phyloP scores from a whole-genome alignment of 352 stramenopile genomes.

The Globisporangium barbulae region DNA sequence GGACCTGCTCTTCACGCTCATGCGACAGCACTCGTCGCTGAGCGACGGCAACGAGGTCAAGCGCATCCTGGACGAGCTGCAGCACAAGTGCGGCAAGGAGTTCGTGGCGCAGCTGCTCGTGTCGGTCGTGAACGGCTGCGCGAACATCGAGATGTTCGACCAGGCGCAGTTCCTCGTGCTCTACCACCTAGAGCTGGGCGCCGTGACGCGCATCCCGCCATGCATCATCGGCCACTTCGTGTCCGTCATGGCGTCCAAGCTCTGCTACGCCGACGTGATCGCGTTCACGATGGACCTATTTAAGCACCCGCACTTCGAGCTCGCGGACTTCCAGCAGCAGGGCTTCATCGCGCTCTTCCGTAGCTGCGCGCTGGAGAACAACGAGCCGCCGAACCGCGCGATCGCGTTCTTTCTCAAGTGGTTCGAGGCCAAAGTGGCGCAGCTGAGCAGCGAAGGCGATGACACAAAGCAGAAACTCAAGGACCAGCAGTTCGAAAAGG shows the following conservation, averaged over 20 bases:
- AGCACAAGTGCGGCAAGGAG: conserved; percentile 27
- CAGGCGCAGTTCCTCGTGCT: conserved; percentile 43
- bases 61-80: conserved; percentile 33
- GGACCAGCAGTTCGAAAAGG: conserved; percentile 37
- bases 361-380: conserved; percentile 20
- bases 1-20: conserved; percentile 69
- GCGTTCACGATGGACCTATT: conserved; percentile 39
- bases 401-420: conserved; percentile 36
- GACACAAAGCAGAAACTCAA: conserved; percentile 5
- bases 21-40: conserved; percentile 41
- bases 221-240: conserved; percentile 53
- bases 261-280: conserved; percentile 27
- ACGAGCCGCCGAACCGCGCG: conserved; percentile 4
- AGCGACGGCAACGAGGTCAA: conserved; percentile 29
- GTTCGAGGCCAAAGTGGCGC: conserved; percentile 19
- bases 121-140: conserved; percentile 61
- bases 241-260: conserved; percentile 38
- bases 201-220: conserved; percentile 27
- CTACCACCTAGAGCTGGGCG: conserved; percentile 35
- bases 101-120: conserved; percentile 47
- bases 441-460: neutral
- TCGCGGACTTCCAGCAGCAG: conserved; percentile 54
- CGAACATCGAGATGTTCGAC: conserved; percentile 58
- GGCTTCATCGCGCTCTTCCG: conserved; percentile 58
- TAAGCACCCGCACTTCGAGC: conserved; percentile 23